Conservation (phyloP, 2,329 filamentous ascomycete genomes). For the Cephalotrichum gorgonifer region DNA sequence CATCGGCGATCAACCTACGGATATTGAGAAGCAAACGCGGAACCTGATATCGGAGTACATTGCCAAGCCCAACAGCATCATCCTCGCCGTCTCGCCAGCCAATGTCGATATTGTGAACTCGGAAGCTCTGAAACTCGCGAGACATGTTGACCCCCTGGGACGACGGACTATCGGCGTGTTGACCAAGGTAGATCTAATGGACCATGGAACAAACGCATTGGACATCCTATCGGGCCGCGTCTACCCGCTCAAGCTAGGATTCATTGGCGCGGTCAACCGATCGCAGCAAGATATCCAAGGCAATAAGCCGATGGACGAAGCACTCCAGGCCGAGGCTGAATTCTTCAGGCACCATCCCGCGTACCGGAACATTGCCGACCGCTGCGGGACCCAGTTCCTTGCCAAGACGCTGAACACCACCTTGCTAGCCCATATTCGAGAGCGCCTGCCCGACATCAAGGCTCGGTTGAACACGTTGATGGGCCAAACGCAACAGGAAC, state of each 20-base stretch:
- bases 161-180: conserved; percentile 92
- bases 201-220: conserved; percentile 93
- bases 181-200: conserved; percentile 96
- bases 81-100: conserved; percentile 90
- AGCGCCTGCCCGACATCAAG: conserved; percentile 94
- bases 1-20: conserved; percentile 92
- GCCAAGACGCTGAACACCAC: conserved; percentile 93
- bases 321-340: conserved; percentile 77
- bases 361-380: conserved; percentile 87
- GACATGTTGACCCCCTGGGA: conserved; percentile 92
- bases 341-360: conserved; percentile 97
- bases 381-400: conserved; percentile 88
- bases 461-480: conserved; percentile 94
- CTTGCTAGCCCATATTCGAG: conserved; percentile 91
- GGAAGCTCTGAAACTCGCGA: conserved; percentile 89
- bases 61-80: conserved; percentile 96
- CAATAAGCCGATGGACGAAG: conserved; percentile 89
- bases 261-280: conserved; percentile 95
- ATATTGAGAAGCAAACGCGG: conserved; percentile 97
- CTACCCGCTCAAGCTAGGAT: conserved; percentile 92
- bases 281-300: conserved; percentile 97
- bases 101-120: conserved; percentile 99
- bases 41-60: conserved; percentile 97
- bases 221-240: conserved; percentile 96
- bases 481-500: conserved; percentile 98